Conservation (phyloP, 2,329 filamentous ascomycete genomes). For the Neospermospora avenae region DNA sequence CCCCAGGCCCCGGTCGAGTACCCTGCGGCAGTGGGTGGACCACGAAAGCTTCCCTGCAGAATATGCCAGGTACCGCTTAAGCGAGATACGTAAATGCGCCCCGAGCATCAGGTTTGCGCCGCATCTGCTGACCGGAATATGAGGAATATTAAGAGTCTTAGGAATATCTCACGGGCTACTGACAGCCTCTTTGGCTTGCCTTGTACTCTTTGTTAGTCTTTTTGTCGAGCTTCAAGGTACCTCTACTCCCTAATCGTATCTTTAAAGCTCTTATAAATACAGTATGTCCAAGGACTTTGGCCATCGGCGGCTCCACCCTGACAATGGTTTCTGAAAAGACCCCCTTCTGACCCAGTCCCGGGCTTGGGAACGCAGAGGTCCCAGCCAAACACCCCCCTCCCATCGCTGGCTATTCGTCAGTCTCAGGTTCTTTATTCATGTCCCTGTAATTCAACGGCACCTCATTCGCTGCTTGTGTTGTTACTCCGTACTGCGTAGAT, state of each 20-base stretch:
- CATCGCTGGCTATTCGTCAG: constrained; percentile 1
- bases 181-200: not conserved
- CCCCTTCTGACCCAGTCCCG: not conserved
- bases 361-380: not conserved
- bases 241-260: too few relatives aligned
- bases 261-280: too few relatives aligned
- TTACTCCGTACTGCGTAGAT: too few relatives aligned
- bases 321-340: not conserved
- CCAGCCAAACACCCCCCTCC: not conserved
- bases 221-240: not conserved
- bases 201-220: not conserved
- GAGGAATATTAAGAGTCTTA: too few relatives aligned
- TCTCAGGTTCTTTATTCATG: not conserved
- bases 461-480: too few relatives aligned
- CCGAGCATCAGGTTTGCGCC: constrained; percentile 12
- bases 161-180: not conserved
- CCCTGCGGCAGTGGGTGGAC: not conserved
- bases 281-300: not conserved
- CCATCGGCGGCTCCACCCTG: not conserved
- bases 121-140: not conserved
- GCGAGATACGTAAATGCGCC: constrained; percentile 6
- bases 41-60: not conserved
- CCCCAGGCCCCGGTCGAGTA: too few relatives aligned
- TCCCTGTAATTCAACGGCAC: not conserved
- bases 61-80: not conserved